Conservation (phyloP, 306 rosid species). For the Sechiopsis laciniata region DNA sequence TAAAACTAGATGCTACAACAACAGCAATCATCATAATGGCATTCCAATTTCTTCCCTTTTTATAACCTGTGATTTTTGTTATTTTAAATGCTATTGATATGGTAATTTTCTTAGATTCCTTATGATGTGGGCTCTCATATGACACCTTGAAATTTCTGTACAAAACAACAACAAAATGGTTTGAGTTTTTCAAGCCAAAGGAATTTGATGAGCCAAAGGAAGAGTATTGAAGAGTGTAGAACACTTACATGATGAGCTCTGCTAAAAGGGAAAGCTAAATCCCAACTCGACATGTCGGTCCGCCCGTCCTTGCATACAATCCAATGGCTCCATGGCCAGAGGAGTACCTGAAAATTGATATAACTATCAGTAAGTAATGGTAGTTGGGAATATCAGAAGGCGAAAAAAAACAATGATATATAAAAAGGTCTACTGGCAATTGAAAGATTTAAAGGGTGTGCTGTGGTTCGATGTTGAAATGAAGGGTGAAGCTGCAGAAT, state of each 20-base stretch:
- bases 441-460: conserved; percentile 62
- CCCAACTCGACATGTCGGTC: conserved; percentile 37
- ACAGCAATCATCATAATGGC: neutral
- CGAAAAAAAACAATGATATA: neutral
- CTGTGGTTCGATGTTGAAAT: conserved; percentile 45
- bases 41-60: neutral
- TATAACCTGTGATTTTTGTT: no score
- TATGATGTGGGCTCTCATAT: conserved; percentile 26
- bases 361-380: neutral
- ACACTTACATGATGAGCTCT: conserved; percentile 27
- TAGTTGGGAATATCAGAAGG: neutral
- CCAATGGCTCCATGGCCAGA: conserved; percentile 62
- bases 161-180: conserved; percentile 8
- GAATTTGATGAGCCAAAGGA: neutral
- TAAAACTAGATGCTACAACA: neutral
- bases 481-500: conserved; percentile 38
- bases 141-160: conserved; percentile 36
- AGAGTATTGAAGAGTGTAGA: neutral
- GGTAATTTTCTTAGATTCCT: conserved; percentile 40
- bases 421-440: conserved; percentile 44
- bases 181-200: neutral
- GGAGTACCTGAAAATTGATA: conserved; percentile 40
- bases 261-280: conserved; percentile 34
- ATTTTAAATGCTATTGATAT: conserved; percentile 12
- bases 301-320: conserved; percentile 51